phyloP scores from a whole-genome alignment of 352 stramenopile species.

The Phytophthora macrochlamydospora region DNA sequence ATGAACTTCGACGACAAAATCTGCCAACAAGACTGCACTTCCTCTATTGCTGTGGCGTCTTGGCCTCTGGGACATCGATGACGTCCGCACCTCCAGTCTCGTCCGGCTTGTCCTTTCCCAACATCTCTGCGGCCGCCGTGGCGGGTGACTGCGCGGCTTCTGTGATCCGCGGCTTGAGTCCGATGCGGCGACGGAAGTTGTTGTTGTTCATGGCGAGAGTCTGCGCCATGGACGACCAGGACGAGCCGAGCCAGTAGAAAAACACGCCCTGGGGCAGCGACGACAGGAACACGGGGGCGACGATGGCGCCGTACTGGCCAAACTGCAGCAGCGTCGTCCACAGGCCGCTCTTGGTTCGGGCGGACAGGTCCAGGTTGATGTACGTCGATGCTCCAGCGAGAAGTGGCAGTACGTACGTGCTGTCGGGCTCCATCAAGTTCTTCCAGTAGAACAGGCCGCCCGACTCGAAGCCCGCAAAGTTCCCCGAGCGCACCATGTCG shows the following conservation, averaged over 20 bases:
- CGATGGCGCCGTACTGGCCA: slow-evolving; percentile 60
- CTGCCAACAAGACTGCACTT: no score
- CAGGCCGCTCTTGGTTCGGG: slow-evolving; percentile 52
- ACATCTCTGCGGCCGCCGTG: no score
- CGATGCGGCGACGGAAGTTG: slow-evolving; percentile 58
- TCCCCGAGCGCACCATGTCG: slow-evolving; percentile 77
- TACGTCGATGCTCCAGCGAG: slow-evolving; percentile 66
- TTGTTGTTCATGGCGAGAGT: slow-evolving; percentile 70
- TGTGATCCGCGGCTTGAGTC: slow-evolving; percentile 50
- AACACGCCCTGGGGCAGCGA: slow-evolving; percentile 76
- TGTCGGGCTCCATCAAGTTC: slow-evolving; percentile 69
- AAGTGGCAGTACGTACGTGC: slow-evolving; percentile 61
- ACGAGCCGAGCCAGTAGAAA: slow-evolving; percentile 82
- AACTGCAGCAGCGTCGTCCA: slow-evolving; percentile 48
- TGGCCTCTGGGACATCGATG: slow-evolving; percentile 3
- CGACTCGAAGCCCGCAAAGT: slow-evolving; percentile 61
- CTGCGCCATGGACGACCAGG: slow-evolving; percentile 71
- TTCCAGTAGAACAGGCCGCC: slow-evolving; percentile 64
- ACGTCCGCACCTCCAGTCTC: slow-evolving; percentile 2
- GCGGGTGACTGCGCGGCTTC: slow-evolving; percentile 12
- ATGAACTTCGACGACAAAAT: no score
- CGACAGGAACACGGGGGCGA: slow-evolving; percentile 56
- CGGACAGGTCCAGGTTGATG: slow-evolving; percentile 60
- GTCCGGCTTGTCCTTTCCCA: no score
- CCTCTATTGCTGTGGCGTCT: slow-evolving; percentile 20